Evolutionary conservation across 345 rosid species (phyloP).

Genomic region (Salix exigua): DNA sequence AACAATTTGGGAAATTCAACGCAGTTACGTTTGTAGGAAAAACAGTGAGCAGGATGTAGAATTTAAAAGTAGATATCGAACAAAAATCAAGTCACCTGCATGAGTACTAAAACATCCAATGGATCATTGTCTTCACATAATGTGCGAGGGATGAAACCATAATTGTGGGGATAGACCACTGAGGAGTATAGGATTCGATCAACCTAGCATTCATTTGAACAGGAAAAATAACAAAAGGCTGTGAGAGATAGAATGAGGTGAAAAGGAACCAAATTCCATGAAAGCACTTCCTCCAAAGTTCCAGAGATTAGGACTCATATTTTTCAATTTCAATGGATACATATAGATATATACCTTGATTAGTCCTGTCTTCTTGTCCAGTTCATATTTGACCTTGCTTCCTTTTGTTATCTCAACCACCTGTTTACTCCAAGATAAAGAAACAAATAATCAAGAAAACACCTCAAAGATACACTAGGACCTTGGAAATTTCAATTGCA

Average conservation of each 20-base stretch:
- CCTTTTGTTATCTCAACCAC: constrained; percentile 97
- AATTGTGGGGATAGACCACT: constrained; percentile 97
- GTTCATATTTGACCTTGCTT: constrained; percentile 95
- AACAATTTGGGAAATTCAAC: constrained; percentile 2
- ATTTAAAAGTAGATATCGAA: neutral
- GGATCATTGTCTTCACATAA: constrained; percentile 98
- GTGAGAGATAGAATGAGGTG: constrained; percentile 1
- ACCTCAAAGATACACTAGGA: neutral
- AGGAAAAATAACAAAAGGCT: neutral
- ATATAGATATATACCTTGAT: constrained; percentile 52
- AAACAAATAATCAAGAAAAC: neutral
- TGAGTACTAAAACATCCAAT: constrained; percentile 79
- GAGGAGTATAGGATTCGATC: constrained; percentile 86
- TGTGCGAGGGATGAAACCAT: constrained; percentile 92
- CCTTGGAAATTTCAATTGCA: neutral
- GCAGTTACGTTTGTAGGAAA: neutral
- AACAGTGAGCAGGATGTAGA: neutral
- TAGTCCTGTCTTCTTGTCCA: constrained; percentile 92
- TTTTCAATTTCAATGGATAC: neutral
- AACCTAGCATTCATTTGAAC: constrained; percentile 44
- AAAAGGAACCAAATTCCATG: neutral
- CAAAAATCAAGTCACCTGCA: constrained; percentile 58
- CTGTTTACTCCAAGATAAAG: constrained; percentile 27
- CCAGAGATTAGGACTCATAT: neutral
- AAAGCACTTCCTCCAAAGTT: neutral